These are phyloP conservation scores for Coccomyxa subellipsoidea DNA, from an alignment of 163 green algal species.

Conservation along the genomic window DNA sequence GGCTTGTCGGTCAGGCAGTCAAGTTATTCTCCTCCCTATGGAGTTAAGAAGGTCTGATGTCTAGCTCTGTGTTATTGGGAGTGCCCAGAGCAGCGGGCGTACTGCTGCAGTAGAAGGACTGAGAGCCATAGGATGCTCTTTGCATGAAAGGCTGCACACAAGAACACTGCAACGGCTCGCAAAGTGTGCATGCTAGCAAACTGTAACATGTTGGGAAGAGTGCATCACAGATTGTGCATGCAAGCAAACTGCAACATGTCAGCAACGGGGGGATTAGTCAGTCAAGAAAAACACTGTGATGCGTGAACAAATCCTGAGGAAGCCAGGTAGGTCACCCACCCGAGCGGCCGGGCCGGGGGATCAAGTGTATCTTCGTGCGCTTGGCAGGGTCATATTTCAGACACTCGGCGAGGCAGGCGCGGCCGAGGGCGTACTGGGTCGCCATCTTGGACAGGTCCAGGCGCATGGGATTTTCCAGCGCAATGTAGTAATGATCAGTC, in stretches of 20 bases:
- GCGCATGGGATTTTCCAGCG: slow-evolving; percentile 57
- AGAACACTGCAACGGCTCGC: too few species aligned
- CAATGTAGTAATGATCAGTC: slow-evolving; percentile 69
- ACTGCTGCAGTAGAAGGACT: too few species aligned
- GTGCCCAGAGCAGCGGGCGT: too few species aligned
- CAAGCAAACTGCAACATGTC: not conserved
- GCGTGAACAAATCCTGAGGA: not conserved
- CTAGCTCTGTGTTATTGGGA: too few species aligned
- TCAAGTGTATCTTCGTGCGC: not conserved
- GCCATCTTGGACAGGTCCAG: slow-evolving; percentile 45
- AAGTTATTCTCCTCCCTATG: too few species aligned
- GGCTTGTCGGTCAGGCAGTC: too few species aligned
- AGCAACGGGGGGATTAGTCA: not conserved
- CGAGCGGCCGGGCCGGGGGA: not conserved
- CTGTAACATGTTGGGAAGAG: not conserved
- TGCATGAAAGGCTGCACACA: too few species aligned
- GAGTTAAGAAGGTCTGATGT: too few species aligned
- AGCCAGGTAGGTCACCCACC: not conserved
- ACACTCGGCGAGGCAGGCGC: slow-evolving; percentile 67
- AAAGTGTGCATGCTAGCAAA: not conserved
- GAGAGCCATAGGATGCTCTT: too few species aligned
- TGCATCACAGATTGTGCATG: not conserved
- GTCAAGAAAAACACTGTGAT: not conserved
- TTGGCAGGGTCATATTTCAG: slow-evolving; percentile 40
- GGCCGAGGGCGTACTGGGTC: slow-evolving; percentile 42